Conservation (phyloP, 805 yeast genomes). For the Zygosaccharomyces rouxii region DNA sequence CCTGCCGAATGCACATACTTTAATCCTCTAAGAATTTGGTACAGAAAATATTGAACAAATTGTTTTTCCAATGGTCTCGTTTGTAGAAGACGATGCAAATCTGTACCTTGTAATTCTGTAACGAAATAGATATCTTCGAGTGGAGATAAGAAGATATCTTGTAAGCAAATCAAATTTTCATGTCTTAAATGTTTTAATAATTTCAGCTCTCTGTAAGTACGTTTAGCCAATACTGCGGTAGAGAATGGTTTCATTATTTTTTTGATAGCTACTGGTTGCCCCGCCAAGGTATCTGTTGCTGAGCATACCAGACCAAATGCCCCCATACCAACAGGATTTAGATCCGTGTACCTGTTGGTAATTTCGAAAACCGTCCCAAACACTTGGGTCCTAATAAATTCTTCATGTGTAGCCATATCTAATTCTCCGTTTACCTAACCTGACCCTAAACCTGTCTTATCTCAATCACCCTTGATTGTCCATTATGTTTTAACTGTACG, state of each 20-base stretch:
- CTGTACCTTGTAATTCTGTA: conserved; percentile 96
- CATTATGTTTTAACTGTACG: background rate
- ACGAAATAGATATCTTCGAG: conserved; percentile 94
- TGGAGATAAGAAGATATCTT: conserved; percentile 91
- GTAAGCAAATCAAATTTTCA: conserved; percentile 88
- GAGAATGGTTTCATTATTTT: conserved; percentile 97
- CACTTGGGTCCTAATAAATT: conserved; percentile 69
- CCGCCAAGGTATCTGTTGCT: conserved; percentile 85
- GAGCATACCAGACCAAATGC: conserved; percentile 98
- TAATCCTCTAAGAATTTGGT: conserved; percentile 86
- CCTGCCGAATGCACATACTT: conserved; percentile 91
- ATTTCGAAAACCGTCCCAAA: conserved; percentile 95
- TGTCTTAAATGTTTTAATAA: conserved; percentile 88
- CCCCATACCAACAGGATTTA: conserved; percentile 99
- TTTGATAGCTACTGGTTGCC: conserved; percentile 93
- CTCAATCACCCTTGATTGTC: background rate
- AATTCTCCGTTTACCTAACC: background rate
- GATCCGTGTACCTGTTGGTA: conserved; percentile 81
- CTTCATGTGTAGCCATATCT: conserved; percentile 36
- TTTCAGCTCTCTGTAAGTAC: conserved; percentile 94
- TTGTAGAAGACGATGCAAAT: conserved; percentile 82
- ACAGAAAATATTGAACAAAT: conserved; percentile 92
- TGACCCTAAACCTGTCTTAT: background rate
- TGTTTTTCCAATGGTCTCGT: conserved; percentile 93
- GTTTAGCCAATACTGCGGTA: conserved; percentile 89